phyloP scores from a whole-genome alignment of 176 grass and related monocot species.

The Oryza nivara region DNA sequence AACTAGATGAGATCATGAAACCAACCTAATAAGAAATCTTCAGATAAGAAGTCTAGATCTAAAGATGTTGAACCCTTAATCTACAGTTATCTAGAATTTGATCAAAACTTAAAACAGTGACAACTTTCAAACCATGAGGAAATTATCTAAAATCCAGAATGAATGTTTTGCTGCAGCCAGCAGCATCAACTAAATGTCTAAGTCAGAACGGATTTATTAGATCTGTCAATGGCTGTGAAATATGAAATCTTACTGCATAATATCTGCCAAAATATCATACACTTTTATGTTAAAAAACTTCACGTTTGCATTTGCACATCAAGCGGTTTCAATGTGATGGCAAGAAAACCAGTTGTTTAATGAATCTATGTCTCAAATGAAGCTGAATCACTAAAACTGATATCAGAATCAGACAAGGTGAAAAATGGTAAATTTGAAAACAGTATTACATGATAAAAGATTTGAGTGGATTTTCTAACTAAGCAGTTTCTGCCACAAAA shows the following conservation, averaged over 20 bases:
- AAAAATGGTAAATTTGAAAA: conserved; percentile 19
- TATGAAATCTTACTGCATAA: not conserved
- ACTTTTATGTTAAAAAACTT: not conserved
- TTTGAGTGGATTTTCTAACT: not conserved
- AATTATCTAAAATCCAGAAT: not conserved
- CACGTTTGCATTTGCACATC: not conserved
- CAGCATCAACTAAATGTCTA: conserved; percentile 7
- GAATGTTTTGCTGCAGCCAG: conserved; percentile 1
- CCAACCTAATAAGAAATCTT: not conserved
- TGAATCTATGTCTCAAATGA: not conserved
- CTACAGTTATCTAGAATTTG: not conserved
- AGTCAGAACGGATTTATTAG: conserved; percentile 13
- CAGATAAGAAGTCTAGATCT: not conserved
- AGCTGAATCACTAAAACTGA: not conserved
- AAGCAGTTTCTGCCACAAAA: not conserved
- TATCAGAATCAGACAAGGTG: not conserved
- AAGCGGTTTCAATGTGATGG: not conserved
- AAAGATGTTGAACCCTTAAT: not conserved
- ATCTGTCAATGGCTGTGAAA: conserved; percentile 5
- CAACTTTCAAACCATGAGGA: not conserved
- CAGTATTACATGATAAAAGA: not conserved
- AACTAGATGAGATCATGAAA: not conserved
- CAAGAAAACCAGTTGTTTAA: not conserved
- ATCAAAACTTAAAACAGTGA: not conserved
- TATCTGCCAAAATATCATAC: conserved; percentile 11